Evolutionary conservation across 2,329 filamentous ascomycete species (phyloP), one percentile per base, ranked within the genome.

Genomic region (Nigrospora oryzae): DNA sequence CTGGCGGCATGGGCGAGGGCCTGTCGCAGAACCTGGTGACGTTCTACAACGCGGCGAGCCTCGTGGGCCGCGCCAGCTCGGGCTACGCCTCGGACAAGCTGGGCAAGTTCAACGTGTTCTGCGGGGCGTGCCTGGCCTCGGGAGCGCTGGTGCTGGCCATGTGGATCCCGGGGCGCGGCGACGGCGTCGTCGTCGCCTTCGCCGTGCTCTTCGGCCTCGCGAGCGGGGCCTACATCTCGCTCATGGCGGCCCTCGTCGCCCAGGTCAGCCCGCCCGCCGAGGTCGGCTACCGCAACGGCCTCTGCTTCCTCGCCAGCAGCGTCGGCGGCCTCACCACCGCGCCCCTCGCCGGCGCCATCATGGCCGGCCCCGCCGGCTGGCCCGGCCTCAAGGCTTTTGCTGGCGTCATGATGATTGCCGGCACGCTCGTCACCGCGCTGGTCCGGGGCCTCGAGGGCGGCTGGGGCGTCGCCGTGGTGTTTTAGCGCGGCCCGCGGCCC

Each of bases 231-330:
- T 56, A 54, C 44, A 49, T 57, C 37, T 51, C 52, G 14, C 49
- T 58, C 15, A 46, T 49, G 17, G 46, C 52, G 6, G 51, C 52
- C 30, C 47, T 55, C 4, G 38, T 54, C 14, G 50, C 50, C 2
- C 71, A 79, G 49, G 74, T 79, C 43, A 71, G 68, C 0, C 70
- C 75, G 39, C 63, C 75, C 38, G 61, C 66, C 2, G 65, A 75
- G 51, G 69, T 79, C 11, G 77, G 76, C 1, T 64, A 74, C 1
- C 63, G 77, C 8, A 73, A 68, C 3, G 77, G 77, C 0, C 67
- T 69, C 0, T 64, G 72, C 42, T 79, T 77, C 54, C 69, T 68
- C 11, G 58, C 74, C 14, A 61, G 73, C 15, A 66, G 68, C n/a
- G 58, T 80, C 32, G 73, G 70, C 0, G 74, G 71, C 10, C 56